Conservation (phyloP, 2,329 filamentous ascomycete species). For the Pestalotiopsis sp. region DNA sequence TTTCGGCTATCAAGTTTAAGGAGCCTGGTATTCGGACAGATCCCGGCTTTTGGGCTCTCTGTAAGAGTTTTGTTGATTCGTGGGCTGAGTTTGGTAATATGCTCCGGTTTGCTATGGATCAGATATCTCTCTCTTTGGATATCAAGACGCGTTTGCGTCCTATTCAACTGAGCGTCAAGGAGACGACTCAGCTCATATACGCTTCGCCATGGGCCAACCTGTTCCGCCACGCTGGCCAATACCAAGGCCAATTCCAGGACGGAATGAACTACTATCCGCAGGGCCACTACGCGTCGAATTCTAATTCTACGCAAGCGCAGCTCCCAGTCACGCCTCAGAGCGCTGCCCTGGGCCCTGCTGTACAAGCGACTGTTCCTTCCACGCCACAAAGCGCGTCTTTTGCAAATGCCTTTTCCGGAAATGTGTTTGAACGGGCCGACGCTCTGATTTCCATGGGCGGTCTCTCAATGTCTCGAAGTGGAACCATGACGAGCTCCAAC, state of each 20-base stretch:
- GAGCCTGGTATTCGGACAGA: constrained; percentile 75
- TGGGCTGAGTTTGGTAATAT: constrained; percentile 68
- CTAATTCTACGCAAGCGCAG: constrained; percentile 34
- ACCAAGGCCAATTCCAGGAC: constrained; percentile 22
- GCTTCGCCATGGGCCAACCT: constrained; percentile 60
- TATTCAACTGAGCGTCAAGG: constrained; percentile 81
- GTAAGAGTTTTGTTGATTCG: constrained; percentile 72
- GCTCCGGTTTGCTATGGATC: constrained; percentile 58
- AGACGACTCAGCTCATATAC: constrained; percentile 73
- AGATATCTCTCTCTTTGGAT: constrained; percentile 61
- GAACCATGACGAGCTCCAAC: constrained; percentile 41
- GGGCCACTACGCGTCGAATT: constrained; percentile 35
- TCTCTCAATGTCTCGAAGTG: constrained; percentile 57
- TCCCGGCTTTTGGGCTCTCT: constrained; percentile 67
- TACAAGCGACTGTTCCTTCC: constrained; percentile 84
- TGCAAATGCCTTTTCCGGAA: constrained; percentile 54
- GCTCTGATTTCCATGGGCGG: constrained; percentile 60
- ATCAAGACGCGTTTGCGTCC: constrained; percentile 76
- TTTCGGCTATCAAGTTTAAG: constrained; percentile 82
- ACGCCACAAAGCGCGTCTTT: constrained; percentile 64
- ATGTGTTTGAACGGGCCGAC: constrained; percentile 64
- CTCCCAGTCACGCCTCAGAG: constrained; percentile 87
- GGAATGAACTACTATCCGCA: constrained; percentile 28
- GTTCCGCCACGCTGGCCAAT: constrained; percentile 32
- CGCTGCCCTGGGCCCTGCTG: constrained; percentile 85